Base-by-base conservation (phyloP, 805 yeast species). In the Ogataea chonburiensis region DNA sequence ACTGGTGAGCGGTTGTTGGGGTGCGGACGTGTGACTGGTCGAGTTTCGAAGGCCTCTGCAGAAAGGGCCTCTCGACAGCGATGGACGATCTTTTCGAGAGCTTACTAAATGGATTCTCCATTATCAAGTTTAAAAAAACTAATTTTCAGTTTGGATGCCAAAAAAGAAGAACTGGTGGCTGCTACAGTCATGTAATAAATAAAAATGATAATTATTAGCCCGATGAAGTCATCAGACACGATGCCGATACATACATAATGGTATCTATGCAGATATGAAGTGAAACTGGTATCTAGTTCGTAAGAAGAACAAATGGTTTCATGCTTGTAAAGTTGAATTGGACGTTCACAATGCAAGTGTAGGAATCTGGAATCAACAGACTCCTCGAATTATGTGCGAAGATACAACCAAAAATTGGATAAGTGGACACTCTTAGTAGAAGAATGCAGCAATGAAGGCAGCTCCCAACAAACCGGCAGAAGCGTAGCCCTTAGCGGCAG, bases 31-130 rank as follows among this genome's bases (percentile, higher is more conserved):
- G 38, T 5, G 22, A n/a, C 7, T 17, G n/a, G 12, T 23, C 28
- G 17, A 28, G 12, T 18, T 13, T 26, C 28, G 17, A 15, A 6
- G 41, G 39, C 21, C 40, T 37, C 13, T 52, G 45, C 0, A 50
- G 35, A 28, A 46, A 55, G 1, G 59, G 53, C 3, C 47, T 44
- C n/a, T 53, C 62, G 10, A 50, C 59, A 7, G 59, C 49, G 7
- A 57, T 47, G 1, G 62, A 56, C 10, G 56, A 54, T 23, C 62
- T 33, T 33, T 58, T 56, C 7, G 46, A 32, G 4, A 38, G 24
- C 24, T 32, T 42, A 20, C 32, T 34, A 15, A 38, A 33, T 2
- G 40, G 44, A 20, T 29, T 38, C 19, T 34, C 38, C 46, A 43
- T 39, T 10, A 6, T 23, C 17, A 7, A n/a, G 17, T 7, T 28